Percentiles rank a stretch among this genome's conserved stretches.
These are phyloP conservation scores for Salinomyces thailandicus DNA, from an alignment of 2,329 filamentous ascomycete species.

Conservation along the genomic window DNA sequence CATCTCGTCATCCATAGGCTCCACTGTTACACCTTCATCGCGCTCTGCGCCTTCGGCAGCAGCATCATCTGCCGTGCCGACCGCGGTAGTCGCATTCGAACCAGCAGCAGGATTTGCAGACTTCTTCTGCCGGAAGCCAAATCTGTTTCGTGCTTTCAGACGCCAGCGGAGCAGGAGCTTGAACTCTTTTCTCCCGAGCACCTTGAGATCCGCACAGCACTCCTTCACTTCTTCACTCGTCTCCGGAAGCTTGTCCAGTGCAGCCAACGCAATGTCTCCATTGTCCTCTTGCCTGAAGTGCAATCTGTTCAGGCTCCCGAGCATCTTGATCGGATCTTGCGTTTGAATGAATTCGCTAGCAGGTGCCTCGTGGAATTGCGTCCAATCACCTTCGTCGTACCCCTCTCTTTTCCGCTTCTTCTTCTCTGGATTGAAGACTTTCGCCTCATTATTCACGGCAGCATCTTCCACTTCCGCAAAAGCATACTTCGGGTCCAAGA, in stretches of 20 bases:
- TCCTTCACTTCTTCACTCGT: constrained; percentile 72
- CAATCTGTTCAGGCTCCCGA: constrained; percentile 75
- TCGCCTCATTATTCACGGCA: constrained; percentile 89
- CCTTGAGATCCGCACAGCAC: constrained; percentile 75
- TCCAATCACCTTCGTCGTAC: constrained; percentile 93
- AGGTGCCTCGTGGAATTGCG: constrained; percentile 77
- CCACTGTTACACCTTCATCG: constrained; percentile 66
- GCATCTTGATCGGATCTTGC: constrained; percentile 80
- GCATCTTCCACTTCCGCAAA: constrained; percentile 85
- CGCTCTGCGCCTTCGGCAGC: constrained; percentile 25
- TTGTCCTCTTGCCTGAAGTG: constrained; percentile 69
- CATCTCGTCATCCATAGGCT: constrained; percentile 89
- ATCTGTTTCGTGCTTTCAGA: constrained; percentile 77
- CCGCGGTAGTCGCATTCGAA: constrained; percentile 14
- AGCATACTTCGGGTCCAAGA: constrained; percentile 78
- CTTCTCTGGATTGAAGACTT: constrained; percentile 92
- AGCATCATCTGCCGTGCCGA: constrained; percentile 29
- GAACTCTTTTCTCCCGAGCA: constrained; percentile 90
- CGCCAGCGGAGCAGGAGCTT: constrained; percentile 83
- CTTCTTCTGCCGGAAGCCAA: constrained; percentile 75
- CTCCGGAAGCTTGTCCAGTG: constrained; percentile 73
- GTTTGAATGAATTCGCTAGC: constrained; percentile 93
- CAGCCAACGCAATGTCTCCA: constrained; percentile 71
- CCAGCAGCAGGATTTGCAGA: constrained; percentile 20
- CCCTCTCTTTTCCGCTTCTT: constrained; percentile 97